A percentile compares a stretch with the other conserved stretches of the same genome.
phyloP scores from a whole-genome alignment of 148 eudicot genomes.

The Linanthus parryae region DNA sequence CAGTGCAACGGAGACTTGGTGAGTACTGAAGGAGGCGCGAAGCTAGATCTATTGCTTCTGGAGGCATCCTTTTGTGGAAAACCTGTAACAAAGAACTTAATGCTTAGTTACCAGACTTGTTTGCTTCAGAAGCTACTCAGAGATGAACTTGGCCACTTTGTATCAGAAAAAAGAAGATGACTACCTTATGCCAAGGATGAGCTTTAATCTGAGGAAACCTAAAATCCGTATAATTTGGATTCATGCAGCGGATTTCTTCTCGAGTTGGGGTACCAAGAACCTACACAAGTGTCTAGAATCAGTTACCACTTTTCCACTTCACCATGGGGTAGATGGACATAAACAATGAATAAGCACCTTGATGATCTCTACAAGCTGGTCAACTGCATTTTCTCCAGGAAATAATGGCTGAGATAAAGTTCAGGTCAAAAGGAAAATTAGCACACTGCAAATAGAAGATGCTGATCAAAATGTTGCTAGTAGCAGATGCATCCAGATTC shows the following conservation, averaged over 20 bases:
- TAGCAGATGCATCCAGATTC: no score
- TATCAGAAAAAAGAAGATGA: not conserved
- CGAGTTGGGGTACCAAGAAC: slow-evolving; percentile 99
- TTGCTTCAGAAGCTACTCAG: not conserved
- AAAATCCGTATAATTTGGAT: slow-evolving; percentile 90
- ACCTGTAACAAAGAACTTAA: slow-evolving; percentile 40
- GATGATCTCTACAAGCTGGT: slow-evolving; percentile 89
- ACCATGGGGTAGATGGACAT: not conserved
- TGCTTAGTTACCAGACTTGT: slow-evolving; percentile 5
- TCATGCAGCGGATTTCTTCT: slow-evolving; percentile 98
- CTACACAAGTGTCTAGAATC: slow-evolving; percentile 24
- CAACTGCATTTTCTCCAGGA: slow-evolving; percentile 94
- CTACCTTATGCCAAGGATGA: slow-evolving; percentile 98
- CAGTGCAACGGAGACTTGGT: slow-evolving; percentile 88
- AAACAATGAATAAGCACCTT: slow-evolving; percentile 36
- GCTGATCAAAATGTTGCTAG: no score
- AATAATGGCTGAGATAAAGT: no score
- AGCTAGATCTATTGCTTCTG: slow-evolving; percentile 90
- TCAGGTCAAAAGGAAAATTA: no score
- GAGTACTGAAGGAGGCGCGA: slow-evolving; percentile 84
- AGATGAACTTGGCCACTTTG: not conserved
- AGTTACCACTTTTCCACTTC: not conserved
- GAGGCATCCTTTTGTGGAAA: slow-evolving; percentile 78
- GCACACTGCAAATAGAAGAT: no score
- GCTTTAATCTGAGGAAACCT: slow-evolving; percentile 95